phyloP scores from a whole-genome alignment of 768 basidiomycete genomes.

The Collybia mongolica region DNA sequence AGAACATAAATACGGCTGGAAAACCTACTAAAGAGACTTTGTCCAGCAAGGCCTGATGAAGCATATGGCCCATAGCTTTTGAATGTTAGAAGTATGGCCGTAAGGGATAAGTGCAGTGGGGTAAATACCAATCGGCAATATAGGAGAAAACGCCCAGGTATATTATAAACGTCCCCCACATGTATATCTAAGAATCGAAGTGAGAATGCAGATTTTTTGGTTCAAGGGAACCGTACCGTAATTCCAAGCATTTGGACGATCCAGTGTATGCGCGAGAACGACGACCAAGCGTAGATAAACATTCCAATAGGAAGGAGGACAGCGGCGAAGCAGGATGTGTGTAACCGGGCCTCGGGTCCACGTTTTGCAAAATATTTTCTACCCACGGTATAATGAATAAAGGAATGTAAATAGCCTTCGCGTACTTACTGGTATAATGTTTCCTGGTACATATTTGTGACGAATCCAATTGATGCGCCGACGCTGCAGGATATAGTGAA shows the following conservation, averaged over 20 bases:
- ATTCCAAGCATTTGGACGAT: conserved; percentile 58
- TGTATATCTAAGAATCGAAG: conserved; percentile 36
- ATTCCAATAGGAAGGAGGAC: conserved; percentile 57
- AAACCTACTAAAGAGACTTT: conserved; percentile 37
- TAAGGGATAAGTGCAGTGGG: not conserved
- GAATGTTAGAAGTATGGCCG: not conserved
- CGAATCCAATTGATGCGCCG: conserved; percentile 50
- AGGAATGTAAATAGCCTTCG: not conserved
- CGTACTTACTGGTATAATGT: conserved; percentile 43
- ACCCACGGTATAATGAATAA: not conserved
- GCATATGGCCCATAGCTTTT: conserved; percentile 58
- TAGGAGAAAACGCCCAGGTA: conserved; percentile 62
- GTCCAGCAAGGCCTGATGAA: conserved; percentile 67
- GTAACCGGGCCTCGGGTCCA: conserved; percentile 61
- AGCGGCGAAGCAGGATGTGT: conserved; percentile 51
- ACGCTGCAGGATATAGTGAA: conserved; percentile 36
- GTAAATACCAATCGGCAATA: conserved; percentile 58
- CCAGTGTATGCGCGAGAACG: conserved; percentile 56
- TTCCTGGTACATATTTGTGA: conserved; percentile 47
- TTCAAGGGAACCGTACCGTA: conserved; percentile 20
- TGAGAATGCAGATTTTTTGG: conserved; percentile 6
- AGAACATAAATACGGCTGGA: not conserved
- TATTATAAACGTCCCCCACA: conserved; percentile 50
- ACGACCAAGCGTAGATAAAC: conserved; percentile 75
- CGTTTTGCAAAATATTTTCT: conserved; percentile 32